Conservation (phyloP, 169 alveolate genomes). For the Theileria equi region DNA sequence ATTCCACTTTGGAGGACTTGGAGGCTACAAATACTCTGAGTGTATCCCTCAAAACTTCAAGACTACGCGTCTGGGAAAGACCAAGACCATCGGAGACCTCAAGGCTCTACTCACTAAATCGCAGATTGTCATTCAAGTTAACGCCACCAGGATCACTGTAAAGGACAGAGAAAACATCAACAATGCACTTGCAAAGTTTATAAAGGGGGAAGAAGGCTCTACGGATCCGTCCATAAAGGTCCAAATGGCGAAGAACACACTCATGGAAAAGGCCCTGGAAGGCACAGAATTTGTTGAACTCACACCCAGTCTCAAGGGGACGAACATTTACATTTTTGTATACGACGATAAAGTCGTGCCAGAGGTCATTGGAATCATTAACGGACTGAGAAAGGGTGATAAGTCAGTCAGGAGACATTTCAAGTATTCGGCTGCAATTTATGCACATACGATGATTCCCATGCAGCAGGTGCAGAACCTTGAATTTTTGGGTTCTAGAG, state of each 20-base stretch:
- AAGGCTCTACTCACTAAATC: constrained; percentile 17
- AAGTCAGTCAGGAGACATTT: constrained; percentile 41
- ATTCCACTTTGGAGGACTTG: too few relatives aligned
- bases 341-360: constrained; percentile 40
- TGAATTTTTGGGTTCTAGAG: constrained; percentile 3
- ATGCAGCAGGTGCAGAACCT: constrained; percentile 11
- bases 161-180: constrained; percentile 12
- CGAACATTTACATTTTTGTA: constrained; percentile 42
- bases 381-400: constrained; percentile 26
- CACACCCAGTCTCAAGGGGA: constrained; percentile 36
- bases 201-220: constrained; percentile 35
- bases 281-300: constrained; percentile 34
- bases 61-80: constrained; percentile 48
- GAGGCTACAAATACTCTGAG: too few relatives aligned
- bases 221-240: constrained; percentile 19
- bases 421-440: constrained; percentile 26
- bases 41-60: constrained; percentile 28
- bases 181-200: not conserved
- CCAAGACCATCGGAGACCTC: constrained; percentile 8
- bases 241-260: constrained; percentile 48
- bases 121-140: constrained; percentile 12
- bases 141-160: constrained; percentile 29
- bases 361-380: constrained; percentile 23
- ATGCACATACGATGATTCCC: constrained; percentile 16
- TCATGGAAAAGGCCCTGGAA: constrained; percentile 36